Base-by-base conservation (phyloP, 495 filamentous ascomycete species). In the Lichenothelia convexa region DNA sequence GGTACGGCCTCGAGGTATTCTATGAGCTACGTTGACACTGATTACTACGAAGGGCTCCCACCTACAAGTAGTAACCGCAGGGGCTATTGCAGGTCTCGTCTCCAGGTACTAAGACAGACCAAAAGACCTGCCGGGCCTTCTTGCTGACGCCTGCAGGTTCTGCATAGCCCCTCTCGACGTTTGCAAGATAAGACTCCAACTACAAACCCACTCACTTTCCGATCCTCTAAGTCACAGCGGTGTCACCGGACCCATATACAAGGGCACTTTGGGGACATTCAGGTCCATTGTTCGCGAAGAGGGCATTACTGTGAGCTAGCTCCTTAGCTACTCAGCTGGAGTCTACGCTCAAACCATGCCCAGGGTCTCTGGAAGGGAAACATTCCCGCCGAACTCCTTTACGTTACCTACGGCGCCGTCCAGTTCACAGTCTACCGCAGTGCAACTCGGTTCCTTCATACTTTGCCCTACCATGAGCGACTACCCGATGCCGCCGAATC, bases 311-410 rank as follows among this genome's bases (percentile, higher is more conserved):
- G 63, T 70, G 60, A 23, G 60, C 51, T n/a, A 33, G 44, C 35
- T 3, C 41, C 15, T 26, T 31, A 11, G 5, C 8, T 16, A 23
- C 17, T 3, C 21, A 15, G 17, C 27, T 44, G 11, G 34, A 30
- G 8, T n/a, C 35, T 5, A 31, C 19, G 20, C 33, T 1, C 5
- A 2, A 5, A 9, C 23, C 11, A 31, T 21, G 9, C 9, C n/a
- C 23, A 71, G 68, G 87, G 72, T 34, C 69, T 97, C 34, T 97
- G 89, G 89, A 95, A 95, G 64, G 89, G 89, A 56, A 97, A 97
- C 54, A 70, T 95, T 41, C 83, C 89, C 36, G 89, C 89, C 18
- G 89, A 94, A 60, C 56, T 89, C 21, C 71, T 97, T 53, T 97
- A 97, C 63, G 64, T 97, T 32, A 70, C 71, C 49, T 95, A 94